Evolutionary conservation across 768 basidiomycete genomes (phyloP).

Genomic region (Chlorophyllum brunneum): DNA sequence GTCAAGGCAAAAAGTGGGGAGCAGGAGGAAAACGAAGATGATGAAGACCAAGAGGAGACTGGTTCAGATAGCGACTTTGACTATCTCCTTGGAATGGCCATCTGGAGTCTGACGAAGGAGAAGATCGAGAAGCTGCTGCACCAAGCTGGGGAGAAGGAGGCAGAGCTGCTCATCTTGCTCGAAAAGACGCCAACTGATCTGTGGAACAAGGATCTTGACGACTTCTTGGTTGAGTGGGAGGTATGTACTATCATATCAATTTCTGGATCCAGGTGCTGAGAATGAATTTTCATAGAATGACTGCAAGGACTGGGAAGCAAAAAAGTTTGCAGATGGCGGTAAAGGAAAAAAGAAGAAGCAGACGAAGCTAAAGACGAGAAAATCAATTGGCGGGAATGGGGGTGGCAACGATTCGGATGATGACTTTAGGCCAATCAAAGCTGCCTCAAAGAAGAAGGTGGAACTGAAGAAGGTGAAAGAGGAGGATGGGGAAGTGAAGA

Average conservation of each 20-base stretch:
- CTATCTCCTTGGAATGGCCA: conserved; percentile 92
- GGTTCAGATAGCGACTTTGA: conserved; percentile 69
- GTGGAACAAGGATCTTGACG: conserved; percentile 89
- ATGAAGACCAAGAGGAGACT: conserved; percentile 42
- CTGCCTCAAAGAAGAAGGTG: conserved; percentile 34
- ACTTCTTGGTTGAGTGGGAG: conserved; percentile 81
- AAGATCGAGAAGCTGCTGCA: conserved; percentile 85
- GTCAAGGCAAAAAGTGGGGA: conserved; percentile 60
- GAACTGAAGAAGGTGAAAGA: conserved; percentile 24
- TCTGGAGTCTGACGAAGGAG: conserved; percentile 92
- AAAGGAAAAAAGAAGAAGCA: conserved; percentile 51
- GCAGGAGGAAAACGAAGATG: conserved; percentile 45
- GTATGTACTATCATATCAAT: conserved; percentile 39
- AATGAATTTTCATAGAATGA: conserved; percentile 29
- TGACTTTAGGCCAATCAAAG: conserved; percentile 47
- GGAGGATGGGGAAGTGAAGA: conserved; percentile 15
- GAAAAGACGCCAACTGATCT: conserved; percentile 75
- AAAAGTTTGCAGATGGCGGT: conserved; percentile 27
- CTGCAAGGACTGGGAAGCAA: conserved; percentile 46
- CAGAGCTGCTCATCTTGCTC: conserved; percentile 73
- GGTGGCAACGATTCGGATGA: conserved; percentile 35
- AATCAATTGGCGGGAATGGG: conserved; percentile 35
- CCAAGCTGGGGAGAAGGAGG: conserved; percentile 80
- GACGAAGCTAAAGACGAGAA: conserved; percentile 41
- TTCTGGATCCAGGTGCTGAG: background rate